These are phyloP conservation scores for Globisporangium radiosum DNA, from an alignment of 352 stramenopile species.

Conservation along the genomic window DNA sequence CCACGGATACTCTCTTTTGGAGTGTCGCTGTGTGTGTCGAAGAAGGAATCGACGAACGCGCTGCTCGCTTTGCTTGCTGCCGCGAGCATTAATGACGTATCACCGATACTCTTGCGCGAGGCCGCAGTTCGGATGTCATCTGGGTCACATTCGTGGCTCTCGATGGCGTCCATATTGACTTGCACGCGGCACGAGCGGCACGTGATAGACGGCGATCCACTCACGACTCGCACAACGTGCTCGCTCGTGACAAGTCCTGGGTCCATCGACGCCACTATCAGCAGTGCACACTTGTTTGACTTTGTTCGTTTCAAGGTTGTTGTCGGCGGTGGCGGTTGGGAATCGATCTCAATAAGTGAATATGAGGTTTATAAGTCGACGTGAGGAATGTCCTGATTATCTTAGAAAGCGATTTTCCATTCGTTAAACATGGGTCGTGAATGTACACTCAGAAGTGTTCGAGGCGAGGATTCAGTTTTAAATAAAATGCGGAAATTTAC, in stretches of 20 bases:
- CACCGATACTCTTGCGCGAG: conserved; percentile 12
- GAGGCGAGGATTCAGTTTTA: too few species aligned
- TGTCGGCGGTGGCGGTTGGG: too few species aligned
- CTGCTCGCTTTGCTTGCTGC: conserved; percentile 2
- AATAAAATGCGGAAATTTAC: too few species aligned
- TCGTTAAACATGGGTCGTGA: too few species aligned
- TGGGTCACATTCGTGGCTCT: conserved; percentile 48
- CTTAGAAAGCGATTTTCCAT: too few species aligned
- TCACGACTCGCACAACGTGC: background rate
- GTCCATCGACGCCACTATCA: conserved; percentile 28
- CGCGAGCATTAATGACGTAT: background rate
- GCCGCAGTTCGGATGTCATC: conserved; percentile 11
- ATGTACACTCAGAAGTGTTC: too few species aligned
- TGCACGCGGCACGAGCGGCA: conserved; percentile 48
- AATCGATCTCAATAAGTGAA: too few species aligned
- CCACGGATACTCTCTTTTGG: conserved; percentile 2
- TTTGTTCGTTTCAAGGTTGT: too few species aligned
- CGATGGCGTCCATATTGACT: conserved; percentile 51
- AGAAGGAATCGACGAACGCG: conserved; percentile 8
- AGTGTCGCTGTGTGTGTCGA: background rate
- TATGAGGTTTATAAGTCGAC: too few species aligned
- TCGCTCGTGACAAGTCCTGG: conserved; percentile 48
- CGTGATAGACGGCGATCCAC: conserved; percentile 26
- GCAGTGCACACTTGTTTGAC: too few species aligned
- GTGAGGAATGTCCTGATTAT: too few species aligned